These are phyloP conservation scores for Fagus sylvatica DNA, from an alignment of 306 rosid genomes.

Conservation along the genomic window DNA sequence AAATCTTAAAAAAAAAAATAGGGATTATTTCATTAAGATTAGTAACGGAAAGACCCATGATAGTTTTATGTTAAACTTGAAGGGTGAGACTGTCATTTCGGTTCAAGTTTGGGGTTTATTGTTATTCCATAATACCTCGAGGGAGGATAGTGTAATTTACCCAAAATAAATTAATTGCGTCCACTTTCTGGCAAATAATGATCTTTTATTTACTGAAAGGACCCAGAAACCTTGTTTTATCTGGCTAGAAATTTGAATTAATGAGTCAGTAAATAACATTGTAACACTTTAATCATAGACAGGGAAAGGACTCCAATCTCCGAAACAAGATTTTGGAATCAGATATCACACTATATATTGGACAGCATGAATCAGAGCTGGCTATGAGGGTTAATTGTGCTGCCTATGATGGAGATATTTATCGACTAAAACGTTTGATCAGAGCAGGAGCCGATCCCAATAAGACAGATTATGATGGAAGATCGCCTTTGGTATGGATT, in stretches of 20 bases:
- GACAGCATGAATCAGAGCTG: conserved; percentile 51
- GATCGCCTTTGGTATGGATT: conserved; percentile 67
- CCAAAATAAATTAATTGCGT: background rate
- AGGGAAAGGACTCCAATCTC: conserved; percentile 53
- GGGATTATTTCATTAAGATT: no score
- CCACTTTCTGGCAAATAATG: background rate
- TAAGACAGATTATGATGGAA: conserved; percentile 62
- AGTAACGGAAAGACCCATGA: no score
- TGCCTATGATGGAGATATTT: conserved; percentile 49
- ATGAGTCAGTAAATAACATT: conserved; percentile 2
- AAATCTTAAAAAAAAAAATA: no score
- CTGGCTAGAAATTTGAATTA: background rate
- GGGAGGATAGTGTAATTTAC: no score
- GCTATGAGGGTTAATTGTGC: conserved; percentile 59
- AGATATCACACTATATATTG: conserved; percentile 45
- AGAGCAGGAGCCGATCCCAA: conserved; percentile 66
- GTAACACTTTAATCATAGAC: conserved; percentile 13
- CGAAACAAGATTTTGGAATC: conserved; percentile 57
- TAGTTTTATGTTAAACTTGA: no score
- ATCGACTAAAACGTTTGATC: conserved; percentile 49
- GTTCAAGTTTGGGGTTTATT: no score
- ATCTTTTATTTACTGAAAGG: background rate
- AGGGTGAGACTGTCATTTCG: no score
- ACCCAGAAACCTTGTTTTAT: background rate
- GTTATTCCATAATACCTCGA: no score